Evolutionary conservation across 139 green algal species (phyloP).

Genomic region (Micractinium conductrix): DNA sequence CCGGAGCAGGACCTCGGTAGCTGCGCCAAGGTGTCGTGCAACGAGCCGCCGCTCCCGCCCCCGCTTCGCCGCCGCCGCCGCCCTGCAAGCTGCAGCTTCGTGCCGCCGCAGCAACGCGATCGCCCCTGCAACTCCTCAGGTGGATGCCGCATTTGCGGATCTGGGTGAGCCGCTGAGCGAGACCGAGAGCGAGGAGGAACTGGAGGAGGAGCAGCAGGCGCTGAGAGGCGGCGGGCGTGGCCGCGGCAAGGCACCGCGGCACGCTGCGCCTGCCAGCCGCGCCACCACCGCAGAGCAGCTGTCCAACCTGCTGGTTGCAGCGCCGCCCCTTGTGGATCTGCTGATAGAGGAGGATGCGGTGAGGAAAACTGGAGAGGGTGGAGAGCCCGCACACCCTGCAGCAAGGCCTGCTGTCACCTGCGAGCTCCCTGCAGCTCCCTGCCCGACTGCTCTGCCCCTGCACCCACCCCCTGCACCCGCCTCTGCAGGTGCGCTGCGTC

Average conservation of each 20-base stretch:
- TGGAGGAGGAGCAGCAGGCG: neutral
- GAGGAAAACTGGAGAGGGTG: neutral
- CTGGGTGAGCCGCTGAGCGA: neutral
- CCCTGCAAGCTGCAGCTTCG: too few species aligned
- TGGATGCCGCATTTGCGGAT: neutral
- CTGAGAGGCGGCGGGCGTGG: neutral
- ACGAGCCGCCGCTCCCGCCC: too few species aligned
- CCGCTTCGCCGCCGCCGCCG: too few species aligned
- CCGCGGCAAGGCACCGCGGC: neutral
- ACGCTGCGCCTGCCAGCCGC: neutral
- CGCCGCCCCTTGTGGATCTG: neutral
- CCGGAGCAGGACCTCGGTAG: too few species aligned
- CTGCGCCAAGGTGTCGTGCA: too few species aligned
- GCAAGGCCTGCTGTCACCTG: neutral
- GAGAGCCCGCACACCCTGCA: too few species aligned
- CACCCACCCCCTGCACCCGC: neutral
- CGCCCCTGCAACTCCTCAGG: too few species aligned
- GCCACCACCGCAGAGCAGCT: neutral
- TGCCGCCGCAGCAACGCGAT: too few species aligned
- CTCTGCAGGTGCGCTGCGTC: neutral
- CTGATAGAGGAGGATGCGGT: conserved; percentile 14
- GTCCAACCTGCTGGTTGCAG: conserved; percentile 1
- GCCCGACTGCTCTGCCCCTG: neutral
- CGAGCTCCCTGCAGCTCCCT: neutral
- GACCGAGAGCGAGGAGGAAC: neutral